phyloP scores from a whole-genome alignment of 2,329 filamentous ascomycete genomes.

The Aschersonia sp. region DNA sequence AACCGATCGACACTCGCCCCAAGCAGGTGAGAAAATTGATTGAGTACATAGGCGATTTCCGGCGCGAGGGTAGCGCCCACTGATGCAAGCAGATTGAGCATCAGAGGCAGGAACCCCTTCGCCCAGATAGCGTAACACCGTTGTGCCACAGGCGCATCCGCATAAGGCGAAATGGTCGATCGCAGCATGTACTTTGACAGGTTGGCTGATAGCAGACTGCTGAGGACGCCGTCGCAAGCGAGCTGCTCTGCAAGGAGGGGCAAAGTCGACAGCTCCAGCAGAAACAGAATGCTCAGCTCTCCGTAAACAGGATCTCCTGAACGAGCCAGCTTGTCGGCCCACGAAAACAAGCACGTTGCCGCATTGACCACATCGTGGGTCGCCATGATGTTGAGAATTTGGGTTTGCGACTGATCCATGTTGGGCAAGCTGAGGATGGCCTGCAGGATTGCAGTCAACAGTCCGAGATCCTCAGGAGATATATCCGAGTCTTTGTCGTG shows the following conservation, averaged over 20 bases:
- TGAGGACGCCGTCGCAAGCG: conserved; percentile 72
- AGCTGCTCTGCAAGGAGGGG: conserved; percentile 76
- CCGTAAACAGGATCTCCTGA: conserved; percentile 82
- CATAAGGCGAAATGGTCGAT: conserved; percentile 60
- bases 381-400: conserved; percentile 56
- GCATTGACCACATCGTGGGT: conserved; percentile 65
- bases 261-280: conserved; percentile 74
- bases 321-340: conserved; percentile 71
- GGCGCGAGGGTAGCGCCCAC: conserved; percentile 70
- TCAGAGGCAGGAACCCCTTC: conserved; percentile 72
- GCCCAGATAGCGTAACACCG: conserved; percentile 85
- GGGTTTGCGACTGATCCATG: conserved; percentile 54
- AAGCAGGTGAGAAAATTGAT: conserved; percentile 74
- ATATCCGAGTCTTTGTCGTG: conserved; percentile 53
- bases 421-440: conserved; percentile 67
- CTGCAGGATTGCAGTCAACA: conserved; percentile 80
- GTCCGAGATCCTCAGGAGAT: conserved; percentile 68
- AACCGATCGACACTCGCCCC: conserved; percentile 57
- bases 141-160: conserved; percentile 49
- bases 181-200: conserved; percentile 66
- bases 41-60: conserved; percentile 77
- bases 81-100: conserved; percentile 73
- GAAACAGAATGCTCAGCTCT: conserved; percentile 76
- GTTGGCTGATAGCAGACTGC: conserved; percentile 65
- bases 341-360: conserved; percentile 79